Evolutionary conservation across 768 basidiomycete species (phyloP).

Genomic region (Hygrocybe coccinea): DNA sequence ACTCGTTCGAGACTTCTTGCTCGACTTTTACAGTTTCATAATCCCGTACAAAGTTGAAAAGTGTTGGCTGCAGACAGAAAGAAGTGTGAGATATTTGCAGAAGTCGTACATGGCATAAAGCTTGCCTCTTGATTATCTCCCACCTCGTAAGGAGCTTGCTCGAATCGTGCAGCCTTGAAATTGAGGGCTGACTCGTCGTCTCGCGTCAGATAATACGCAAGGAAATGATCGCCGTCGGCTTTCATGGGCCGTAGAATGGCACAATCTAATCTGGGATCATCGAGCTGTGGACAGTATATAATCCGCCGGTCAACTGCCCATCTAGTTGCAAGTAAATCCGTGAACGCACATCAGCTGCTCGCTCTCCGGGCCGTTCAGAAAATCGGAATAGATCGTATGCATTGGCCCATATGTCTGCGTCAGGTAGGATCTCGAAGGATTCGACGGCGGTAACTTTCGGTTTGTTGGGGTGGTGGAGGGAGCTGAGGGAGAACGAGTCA

Average conservation of each 20-base stretch:
- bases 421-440: slow-evolving; percentile 78
- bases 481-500: slow-evolving; percentile 52
- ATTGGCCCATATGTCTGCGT: slow-evolving; percentile 83
- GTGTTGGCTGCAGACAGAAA: slow-evolving; percentile 46
- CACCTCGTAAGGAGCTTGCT: slow-evolving; percentile 39
- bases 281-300: slow-evolving; percentile 45
- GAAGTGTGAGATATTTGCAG: background rate
- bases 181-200: slow-evolving; percentile 64
- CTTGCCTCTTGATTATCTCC: slow-evolving; percentile 55
- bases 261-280: slow-evolving; percentile 79
- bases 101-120: background rate
- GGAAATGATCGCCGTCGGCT: slow-evolving; percentile 82
- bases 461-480: slow-evolving; percentile 75
- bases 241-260: slow-evolving; percentile 85
- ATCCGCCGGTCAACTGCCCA: background rate
- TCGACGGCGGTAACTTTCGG: slow-evolving; percentile 69
- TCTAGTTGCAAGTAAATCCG: background rate
- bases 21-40: slow-evolving; percentile 86
- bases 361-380: slow-evolving; percentile 81
- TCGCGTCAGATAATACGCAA: slow-evolving; percentile 77
- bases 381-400: slow-evolving; percentile 85
- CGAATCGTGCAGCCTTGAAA: slow-evolving; percentile 56
- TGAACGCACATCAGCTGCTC: slow-evolving; percentile 56
- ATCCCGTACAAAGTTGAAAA: slow-evolving; percentile 75
- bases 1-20: slow-evolving; percentile 81